Conservation (phyloP, 1,284 basidiomycete genomes). For the Ceratobasidium theobromae region DNA sequence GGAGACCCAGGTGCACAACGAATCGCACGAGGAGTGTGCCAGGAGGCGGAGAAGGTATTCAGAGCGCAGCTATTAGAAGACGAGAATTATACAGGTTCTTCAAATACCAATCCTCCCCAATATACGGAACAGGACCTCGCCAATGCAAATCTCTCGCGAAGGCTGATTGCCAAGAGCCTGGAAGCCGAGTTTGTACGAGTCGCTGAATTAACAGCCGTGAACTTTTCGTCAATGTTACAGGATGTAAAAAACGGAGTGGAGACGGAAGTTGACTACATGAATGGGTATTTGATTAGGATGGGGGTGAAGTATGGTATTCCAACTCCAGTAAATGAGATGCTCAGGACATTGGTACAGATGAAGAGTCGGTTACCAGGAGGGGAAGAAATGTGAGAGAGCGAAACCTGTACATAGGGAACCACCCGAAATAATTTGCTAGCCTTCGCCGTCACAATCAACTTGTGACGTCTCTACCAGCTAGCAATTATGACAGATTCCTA, state of each 20-base stretch:
- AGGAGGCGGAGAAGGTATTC: slow-evolving; percentile 63
- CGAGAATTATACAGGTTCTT: slow-evolving; percentile 35
- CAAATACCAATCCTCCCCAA: slow-evolving; percentile 36
- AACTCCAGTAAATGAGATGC: slow-evolving; percentile 59
- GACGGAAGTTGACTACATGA: slow-evolving; percentile 84
- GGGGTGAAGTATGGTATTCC: slow-evolving; percentile 62
- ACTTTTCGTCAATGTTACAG: slow-evolving; percentile 76
- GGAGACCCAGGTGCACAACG: slow-evolving; percentile 47
- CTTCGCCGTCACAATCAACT: too few species aligned
- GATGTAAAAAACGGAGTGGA: slow-evolving; percentile 60
- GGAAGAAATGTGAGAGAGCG: neutral
- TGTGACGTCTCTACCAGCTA: too few species aligned
- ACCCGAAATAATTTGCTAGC: too few species aligned
- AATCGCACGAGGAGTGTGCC: slow-evolving; percentile 55
- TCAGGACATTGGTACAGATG: slow-evolving; percentile 23
- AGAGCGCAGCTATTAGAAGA: slow-evolving; percentile 53
- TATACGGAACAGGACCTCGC: slow-evolving; percentile 10
- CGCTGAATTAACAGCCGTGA: slow-evolving; percentile 56
- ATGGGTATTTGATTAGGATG: slow-evolving; percentile 77
- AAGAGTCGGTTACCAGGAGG: slow-evolving; percentile 18
- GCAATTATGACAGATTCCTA: too few species aligned
- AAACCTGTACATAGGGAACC: too few species aligned
- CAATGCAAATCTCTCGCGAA: slow-evolving; percentile 27
- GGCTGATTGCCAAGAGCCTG: slow-evolving; percentile 40
- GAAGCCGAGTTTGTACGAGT: slow-evolving; percentile 57